phyloP scores from a whole-genome alignment of 768 basidiomycete species.

The Boletus pseudopeckii region DNA sequence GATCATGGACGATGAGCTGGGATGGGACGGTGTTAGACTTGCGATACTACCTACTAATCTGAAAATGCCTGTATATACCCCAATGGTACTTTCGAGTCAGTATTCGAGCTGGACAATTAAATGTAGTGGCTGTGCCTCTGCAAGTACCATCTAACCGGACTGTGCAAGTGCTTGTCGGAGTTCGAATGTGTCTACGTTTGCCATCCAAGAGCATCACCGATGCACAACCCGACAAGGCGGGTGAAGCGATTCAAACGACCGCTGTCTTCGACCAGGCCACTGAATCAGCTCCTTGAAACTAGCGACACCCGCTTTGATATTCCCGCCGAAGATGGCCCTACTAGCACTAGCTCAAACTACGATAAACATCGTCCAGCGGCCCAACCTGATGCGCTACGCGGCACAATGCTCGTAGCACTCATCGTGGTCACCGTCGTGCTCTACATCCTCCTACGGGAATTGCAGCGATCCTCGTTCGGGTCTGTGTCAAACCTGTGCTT shows the following conservation, averaged over 20 bases:
- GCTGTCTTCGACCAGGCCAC: neutral
- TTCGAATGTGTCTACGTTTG: too few species aligned
- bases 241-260: slow-evolving; percentile 12
- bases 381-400: slow-evolving; percentile 8
- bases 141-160: too few species aligned
- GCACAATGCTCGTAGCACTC: slow-evolving; percentile 15
- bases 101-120: too few species aligned
- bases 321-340: neutral
- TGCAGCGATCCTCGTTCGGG: slow-evolving; percentile 10
- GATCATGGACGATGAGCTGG: too few species aligned
- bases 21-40: neutral
- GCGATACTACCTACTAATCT: neutral
- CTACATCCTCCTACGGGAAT: slow-evolving; percentile 20
- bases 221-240: slow-evolving; percentile 19
- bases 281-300: neutral
- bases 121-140: too few species aligned
- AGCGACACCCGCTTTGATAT: neutral
- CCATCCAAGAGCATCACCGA: neutral
- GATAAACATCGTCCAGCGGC: slow-evolving; percentile 3
- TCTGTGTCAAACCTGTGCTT: neutral
- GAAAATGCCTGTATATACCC: neutral
- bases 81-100: neutral
- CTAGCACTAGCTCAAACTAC: neutral
- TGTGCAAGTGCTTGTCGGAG: too few species aligned
- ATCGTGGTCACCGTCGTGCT: slow-evolving; percentile 21